Conservation (phyloP, 495 filamentous ascomycete species). For the Echria macrotheca region DNA sequence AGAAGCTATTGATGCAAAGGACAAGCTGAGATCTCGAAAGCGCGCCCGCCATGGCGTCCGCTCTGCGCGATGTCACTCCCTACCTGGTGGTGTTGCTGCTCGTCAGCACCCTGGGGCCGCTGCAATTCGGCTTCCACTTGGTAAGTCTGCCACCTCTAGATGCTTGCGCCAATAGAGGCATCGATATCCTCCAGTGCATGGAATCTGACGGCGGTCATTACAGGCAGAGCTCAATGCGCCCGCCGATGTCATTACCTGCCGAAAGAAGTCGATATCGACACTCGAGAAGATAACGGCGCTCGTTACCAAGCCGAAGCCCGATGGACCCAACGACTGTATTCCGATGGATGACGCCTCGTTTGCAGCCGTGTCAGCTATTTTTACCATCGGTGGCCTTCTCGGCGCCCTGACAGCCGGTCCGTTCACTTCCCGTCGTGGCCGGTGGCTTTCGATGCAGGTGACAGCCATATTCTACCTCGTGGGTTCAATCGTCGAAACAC, state of each 20-base stretch:
- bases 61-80: slow-evolving; percentile 45
- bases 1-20: too few species aligned
- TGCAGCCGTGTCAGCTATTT: slow-evolving; percentile 79
- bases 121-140: slow-evolving; percentile 93
- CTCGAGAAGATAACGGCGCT: slow-evolving; percentile 26
- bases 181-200: too few species aligned
- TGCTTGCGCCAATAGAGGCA: not conserved
- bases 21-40: too few species aligned
- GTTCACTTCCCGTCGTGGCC: slow-evolving; percentile 64
- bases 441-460: slow-evolving; percentile 62
- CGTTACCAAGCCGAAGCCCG: slow-evolving; percentile 19
- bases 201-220: slow-evolving; percentile 9
- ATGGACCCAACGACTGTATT: slow-evolving; percentile 66
- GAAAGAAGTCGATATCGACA: slow-evolving; percentile 52
- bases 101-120: slow-evolving; percentile 67
- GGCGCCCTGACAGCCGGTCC: slow-evolving; percentile 78
- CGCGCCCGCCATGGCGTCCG: slow-evolving; percentile 30
- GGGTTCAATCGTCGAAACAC: slow-evolving; percentile 68
- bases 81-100: slow-evolving; percentile 62
- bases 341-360: slow-evolving; percentile 73
- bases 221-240: slow-evolving; percentile 95
- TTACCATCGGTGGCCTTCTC: slow-evolving; percentile 81
- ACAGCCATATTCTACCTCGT: slow-evolving; percentile 70
- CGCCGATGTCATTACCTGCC: slow-evolving; percentile 80
- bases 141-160: slow-evolving; percentile 42